Conservation (phyloP, 371 early-diverging fungal species). For the Fennellomyces sp. region DNA sequence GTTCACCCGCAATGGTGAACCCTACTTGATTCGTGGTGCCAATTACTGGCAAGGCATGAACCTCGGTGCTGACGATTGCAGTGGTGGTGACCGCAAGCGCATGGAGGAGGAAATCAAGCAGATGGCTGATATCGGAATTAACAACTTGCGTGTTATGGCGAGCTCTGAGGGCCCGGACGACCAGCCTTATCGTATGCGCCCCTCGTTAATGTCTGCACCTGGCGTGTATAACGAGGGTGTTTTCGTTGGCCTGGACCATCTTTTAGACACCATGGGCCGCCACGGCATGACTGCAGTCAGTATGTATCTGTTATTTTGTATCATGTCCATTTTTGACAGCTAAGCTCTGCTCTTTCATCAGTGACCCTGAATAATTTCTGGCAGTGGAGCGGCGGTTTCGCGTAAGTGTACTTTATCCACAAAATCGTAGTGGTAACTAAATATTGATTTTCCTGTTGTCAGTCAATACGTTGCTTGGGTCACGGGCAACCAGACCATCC, state of each 20-base stretch:
- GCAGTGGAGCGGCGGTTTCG: conserved; percentile 74
- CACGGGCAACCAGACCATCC: conserved; percentile 33
- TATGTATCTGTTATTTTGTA: conserved; percentile 17
- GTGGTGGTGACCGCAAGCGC: conserved; percentile 54
- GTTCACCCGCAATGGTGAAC: conserved; percentile 29
- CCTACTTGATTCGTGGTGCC: conserved; percentile 53
- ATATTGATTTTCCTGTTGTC: conserved; percentile 27
- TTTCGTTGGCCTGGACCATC: conserved; percentile 55
- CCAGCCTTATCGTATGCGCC: conserved; percentile 64
- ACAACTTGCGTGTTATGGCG: conserved; percentile 69
- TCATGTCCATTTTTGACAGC: background rate
- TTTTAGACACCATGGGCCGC: conserved; percentile 49
- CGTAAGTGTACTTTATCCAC: conserved; percentile 24
- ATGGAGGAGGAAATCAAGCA: conserved; percentile 52
- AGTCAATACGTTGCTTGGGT: conserved; percentile 62
- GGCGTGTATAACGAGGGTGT: conserved; percentile 57
- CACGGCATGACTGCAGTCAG: conserved; percentile 56
- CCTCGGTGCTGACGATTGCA: conserved; percentile 42
- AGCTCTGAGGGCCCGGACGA: conserved; percentile 64
- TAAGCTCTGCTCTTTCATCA: background rate
- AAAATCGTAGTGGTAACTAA: too few relatives aligned
- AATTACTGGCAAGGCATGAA: conserved; percentile 82
- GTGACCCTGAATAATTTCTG: conserved; percentile 60
- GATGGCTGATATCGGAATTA: conserved; percentile 54
- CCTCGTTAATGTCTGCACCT: conserved; percentile 58